These are phyloP conservation scores for Solanum chiquidenum DNA, from an alignment of 257 asterid genomes.

Conservation along the genomic window DNA sequence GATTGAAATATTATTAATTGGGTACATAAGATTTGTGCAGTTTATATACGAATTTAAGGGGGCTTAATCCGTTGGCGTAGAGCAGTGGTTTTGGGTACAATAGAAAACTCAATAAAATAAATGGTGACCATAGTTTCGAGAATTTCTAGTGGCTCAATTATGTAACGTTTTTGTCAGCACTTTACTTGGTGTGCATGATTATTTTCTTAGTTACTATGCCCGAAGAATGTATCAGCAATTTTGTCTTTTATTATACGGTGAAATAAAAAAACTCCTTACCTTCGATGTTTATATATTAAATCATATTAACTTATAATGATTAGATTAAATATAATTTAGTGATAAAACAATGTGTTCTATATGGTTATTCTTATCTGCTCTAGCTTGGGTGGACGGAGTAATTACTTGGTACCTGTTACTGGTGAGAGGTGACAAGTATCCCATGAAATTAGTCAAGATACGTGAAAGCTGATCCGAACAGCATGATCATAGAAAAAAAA, in stretches of 20 bases:
- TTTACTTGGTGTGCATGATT: not conserved
- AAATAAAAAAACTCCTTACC: no score
- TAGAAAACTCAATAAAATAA: not conserved
- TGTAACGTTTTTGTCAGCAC: not conserved
- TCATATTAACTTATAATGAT: no score
- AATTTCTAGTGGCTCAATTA: not conserved
- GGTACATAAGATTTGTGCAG: not conserved
- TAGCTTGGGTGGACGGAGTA: rapidly evolving
- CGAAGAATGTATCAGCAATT: not conserved
- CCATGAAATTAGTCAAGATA: no score
- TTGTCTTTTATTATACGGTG: rapidly evolving
- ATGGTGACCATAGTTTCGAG: not conserved
- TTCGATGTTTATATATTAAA: not conserved
- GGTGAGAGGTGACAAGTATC: not conserved
- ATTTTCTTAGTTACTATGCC: not conserved
- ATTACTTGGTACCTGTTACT: not conserved
- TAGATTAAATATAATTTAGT: no score
- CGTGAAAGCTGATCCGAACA: no score
- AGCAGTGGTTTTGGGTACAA: constrained; percentile 5
- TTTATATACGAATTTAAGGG: not conserved
- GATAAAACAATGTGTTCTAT: no score
- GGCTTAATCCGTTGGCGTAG: constrained; percentile 8
- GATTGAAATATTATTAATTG: not conserved
- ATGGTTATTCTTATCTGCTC: no score
- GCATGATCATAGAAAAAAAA: no score